Base-by-base conservation (phyloP, 2,329 filamentous ascomycete genomes). In the Pochonia chlamydosporia region DNA sequence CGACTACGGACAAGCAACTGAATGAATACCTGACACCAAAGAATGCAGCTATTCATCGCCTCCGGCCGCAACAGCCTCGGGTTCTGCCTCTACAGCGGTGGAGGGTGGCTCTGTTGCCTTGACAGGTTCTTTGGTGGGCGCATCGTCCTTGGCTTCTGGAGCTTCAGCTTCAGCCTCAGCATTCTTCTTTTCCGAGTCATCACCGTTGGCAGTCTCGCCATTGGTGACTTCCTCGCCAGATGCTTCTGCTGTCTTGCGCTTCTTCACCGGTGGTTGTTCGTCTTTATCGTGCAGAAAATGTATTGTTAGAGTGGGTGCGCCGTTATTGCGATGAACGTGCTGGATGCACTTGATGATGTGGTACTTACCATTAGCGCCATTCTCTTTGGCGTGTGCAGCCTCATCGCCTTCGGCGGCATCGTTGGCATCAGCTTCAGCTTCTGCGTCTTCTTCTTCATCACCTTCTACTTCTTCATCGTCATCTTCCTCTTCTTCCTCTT, bases 191-290 rank as follows among this genome's bases (percentile, higher is more conserved):
- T 42, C 16, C 2, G 41, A 42, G 0, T 65, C 67, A 4, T 57
- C 61, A 1, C 61, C 63, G 18, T 57, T 62, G 20, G 57, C 60
- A n/a, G 58, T 66, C 14, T 67, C 57, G 50, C 65, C 66, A 52
- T 67, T 66, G 39, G 59, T 49, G 13, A 55, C 59, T 37, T 58
- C 59, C 40, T 60, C 59, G 18, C 51, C 59, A 20, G 60, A 55
- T 23, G 60, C 61, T 21, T 63, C 56, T 47, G 56, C 62, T 23
- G 71, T 74, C 70, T 75, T 78, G 56, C 67, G 69, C 65, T 75
- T 76, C 67, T 78, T 78, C 48, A 69, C 69, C 31, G 74, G 74
- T 42, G 71, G 73, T 45, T 67, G 66, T 50, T 66, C 60, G 45
- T 62, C 64, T 70, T 52, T 9, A 8, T 13, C 5, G 20, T 9